Evolutionary conservation across 805 yeast species (phyloP), one percentile per base, ranked within the genome.

Genomic region (Ogataea wickerhamii): DNA sequence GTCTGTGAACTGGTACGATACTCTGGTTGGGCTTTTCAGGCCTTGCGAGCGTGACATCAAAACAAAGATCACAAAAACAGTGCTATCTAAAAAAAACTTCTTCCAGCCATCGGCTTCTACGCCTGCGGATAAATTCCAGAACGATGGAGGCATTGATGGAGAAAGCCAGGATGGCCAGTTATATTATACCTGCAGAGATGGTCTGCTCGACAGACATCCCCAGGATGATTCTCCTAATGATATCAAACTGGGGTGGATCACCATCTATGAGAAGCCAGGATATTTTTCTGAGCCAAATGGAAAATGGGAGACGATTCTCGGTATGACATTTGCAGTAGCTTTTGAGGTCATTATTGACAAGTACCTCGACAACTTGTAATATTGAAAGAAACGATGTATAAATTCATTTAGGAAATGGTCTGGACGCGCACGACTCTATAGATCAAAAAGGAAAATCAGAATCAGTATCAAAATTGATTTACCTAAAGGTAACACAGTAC

Each of bases 181-280:
- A 18, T 73, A 64, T 49, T 69, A 58, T 40, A 54, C 53, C 12
- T 68, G 78, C 1, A 76, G 77, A n/a, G 85, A 79, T 56, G 85
- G 85, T 2, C 60, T 78, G 4, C 58, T 64, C 23, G 63, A 59
- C 34, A 61, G 64, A 43, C 66, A 67, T 37, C 79, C 83, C 0
- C 63, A 63, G 11, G 86, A 80, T 54, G 86, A 80, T 54, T 64
- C 73, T 4, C 84, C 85, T 0, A 76, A 73, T 52, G 77, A 74
- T 33, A 68, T 63, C 38, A 80, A 78, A 49, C 46, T 78, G 23
- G 86, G 86, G 0, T 80, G 86, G 86, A 56, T 80, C 2, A 78
- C 85, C 0, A 61, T 80, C 2, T 78, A 71, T 47, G 82, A 79
- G 18, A 74, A 74, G 30, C 56, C 34, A 2, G 36, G 46, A 11